Percentiles rank a stretch among this genome's conserved stretches.
These are phyloP conservation scores for Vitis hybrid DNA, from an alignment of 177 flowering plant species.

Conservation along the genomic window DNA sequence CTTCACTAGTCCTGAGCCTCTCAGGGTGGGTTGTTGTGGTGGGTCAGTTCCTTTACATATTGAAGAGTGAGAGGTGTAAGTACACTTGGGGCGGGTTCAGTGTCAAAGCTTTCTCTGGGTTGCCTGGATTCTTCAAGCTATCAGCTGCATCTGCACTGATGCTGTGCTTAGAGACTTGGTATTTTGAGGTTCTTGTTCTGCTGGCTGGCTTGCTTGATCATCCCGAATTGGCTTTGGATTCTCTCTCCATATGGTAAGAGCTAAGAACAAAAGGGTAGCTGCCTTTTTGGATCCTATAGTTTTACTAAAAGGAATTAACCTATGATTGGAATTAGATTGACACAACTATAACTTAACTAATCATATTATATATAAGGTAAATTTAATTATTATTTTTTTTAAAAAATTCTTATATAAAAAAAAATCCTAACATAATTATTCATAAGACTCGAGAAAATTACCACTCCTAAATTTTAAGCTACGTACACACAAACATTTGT, in stretches of 20 bases:
- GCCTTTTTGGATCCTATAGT: background rate
- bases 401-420: no score
- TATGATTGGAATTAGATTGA: no score
- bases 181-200: conserved; percentile 29
- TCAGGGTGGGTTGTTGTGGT: conserved; percentile 81
- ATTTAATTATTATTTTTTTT: no score
- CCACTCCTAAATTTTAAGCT: no score
- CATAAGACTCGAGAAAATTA: no score
- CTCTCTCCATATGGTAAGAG: conserved; percentile 34
- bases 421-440: no score
- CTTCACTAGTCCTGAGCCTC: conserved; percentile 57
- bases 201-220: conserved; percentile 28
- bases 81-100: conserved; percentile 33
- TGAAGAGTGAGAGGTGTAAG: conserved; percentile 25
- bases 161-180: conserved; percentile 39
- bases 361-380: no score
- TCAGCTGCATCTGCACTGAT: conserved; percentile 45
- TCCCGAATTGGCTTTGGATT: conserved; percentile 31
- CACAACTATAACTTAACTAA: no score
- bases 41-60: conserved; percentile 60
- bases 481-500: no score
- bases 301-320: no score
- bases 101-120: conserved; percentile 26
- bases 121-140: conserved; percentile 28
- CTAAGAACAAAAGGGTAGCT: no score